These are phyloP conservation scores for Dujonia santamariae DNA, from an alignment of 1,139 yeast genomes.

Conservation along the genomic window DNA sequence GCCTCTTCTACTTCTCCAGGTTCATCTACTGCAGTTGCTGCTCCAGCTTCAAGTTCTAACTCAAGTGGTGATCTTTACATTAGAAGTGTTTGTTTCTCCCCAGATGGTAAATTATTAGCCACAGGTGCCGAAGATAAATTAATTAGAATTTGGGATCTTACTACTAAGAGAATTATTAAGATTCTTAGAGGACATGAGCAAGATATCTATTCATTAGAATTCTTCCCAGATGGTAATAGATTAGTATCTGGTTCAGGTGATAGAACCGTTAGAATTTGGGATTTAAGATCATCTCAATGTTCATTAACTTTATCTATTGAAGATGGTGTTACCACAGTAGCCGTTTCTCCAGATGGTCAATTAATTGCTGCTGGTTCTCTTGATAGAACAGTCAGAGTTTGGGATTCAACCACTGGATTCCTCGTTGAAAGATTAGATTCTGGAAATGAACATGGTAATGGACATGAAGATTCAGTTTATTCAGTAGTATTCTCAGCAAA, in stretches of 20 bases:
- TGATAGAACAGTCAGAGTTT: slow-evolving; percentile 92
- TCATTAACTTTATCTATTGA: slow-evolving; percentile 86
- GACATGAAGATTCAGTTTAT: slow-evolving; percentile 95
- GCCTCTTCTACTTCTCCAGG: slow-evolving; percentile 26
- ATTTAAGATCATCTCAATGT: slow-evolving; percentile 86
- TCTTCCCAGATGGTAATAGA: slow-evolving; percentile 92
- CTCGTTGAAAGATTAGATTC: slow-evolving; percentile 91
- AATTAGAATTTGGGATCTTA: slow-evolving; percentile 95
- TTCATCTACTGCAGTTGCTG: slow-evolving; percentile 19
- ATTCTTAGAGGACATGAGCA: slow-evolving; percentile 95
- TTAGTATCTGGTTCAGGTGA: slow-evolving; percentile 97
- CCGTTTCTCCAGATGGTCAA: slow-evolving; percentile 93
- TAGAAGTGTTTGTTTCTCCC: slow-evolving; percentile 93
- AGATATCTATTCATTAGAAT: slow-evolving; percentile 93
- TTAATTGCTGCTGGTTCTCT: slow-evolving; percentile 95
- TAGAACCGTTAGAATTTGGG: slow-evolving; percentile 96
- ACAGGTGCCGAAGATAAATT: slow-evolving; percentile 98
- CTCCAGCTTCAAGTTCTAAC: slow-evolving; percentile 30
- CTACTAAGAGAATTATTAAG: slow-evolving; percentile 81
- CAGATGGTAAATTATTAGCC: slow-evolving; percentile 92
- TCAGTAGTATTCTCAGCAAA: slow-evolving; percentile 91
- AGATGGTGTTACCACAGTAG: slow-evolving; percentile 98
- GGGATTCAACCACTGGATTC: slow-evolving; percentile 95
- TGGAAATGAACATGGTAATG: slow-evolving; percentile 82
- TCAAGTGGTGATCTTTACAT: slow-evolving; percentile 81